Base-by-base conservation (phyloP, 805 yeast genomes). In the Yamadazyma phyllophila region DNA sequence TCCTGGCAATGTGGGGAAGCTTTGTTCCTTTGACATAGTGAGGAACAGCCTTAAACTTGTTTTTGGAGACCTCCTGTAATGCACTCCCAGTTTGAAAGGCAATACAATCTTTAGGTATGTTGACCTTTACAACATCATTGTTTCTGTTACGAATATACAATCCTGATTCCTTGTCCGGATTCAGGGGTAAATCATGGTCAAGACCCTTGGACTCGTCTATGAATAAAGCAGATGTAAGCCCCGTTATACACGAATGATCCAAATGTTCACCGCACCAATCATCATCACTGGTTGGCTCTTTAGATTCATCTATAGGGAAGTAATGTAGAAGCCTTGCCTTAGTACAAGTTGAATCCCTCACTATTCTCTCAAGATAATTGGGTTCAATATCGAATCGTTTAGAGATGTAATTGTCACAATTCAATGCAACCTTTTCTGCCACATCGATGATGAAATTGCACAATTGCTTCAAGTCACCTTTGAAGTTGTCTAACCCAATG, bases 31-130 rank as follows among this genome's bases (percentile, higher is more conserved):
- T 69, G 13, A 80, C 85, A 44, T 67, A 74, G 54, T 81, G 85
- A 2, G 83, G 77, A 17, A 81, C 85, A 2, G 83, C 84, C 53
- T 70, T 76, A 59, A 81, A 78, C 26, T 61, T 60, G 14, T 71
- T 70, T n/a, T 59, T 49, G 1, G 82, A 73, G 13, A 80, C 71
- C 40, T 72, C 78, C 52, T 79, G 74, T 26, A 81, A 61, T 1
- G 83, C 78, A 7, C 78, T 66, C 1, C 86, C 86, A 1, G 83
- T 78, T 54, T 81, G 85, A 57, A 81, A 81, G 1, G 83, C 85
- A 17, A 81, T 55, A 52, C 82, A 76, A 49, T 80, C 77, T 4
- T 55, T 49, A 0, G 85, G 85, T 29, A 81, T 80, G 20, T 61
- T 57, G n/a, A 80, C 82, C 48, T 78, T 73, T 14, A 74, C 76